Evolutionary conservation across 805 yeast genomes (phyloP), one percentile per base, ranked within the genome.

Genomic region (Saccharomycopsis capsularis): DNA sequence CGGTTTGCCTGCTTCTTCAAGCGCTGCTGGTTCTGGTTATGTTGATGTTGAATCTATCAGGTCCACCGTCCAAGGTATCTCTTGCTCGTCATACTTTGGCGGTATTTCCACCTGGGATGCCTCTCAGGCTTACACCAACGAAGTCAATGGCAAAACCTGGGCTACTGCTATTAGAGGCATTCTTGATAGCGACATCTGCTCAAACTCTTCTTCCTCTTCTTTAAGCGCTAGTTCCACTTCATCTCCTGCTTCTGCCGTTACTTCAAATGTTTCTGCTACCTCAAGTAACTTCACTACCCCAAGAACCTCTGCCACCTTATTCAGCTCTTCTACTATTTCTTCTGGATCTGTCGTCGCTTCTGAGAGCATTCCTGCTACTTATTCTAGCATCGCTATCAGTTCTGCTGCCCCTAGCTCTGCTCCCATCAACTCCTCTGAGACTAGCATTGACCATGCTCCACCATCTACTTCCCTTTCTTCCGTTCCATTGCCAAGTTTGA

Each of bases 91-190:
- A 1, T 62, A 67, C 55, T 85, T 89, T 61, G 96, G 95, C 46
- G 98, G 98, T 55, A 74, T 90, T 59, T 78, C 83, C 74, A 68
- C 89, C 53, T 90, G 98, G 97, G 95, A 88, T 65, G 95, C 95
- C 13, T 80, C 89, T 38, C 84, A 82, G 59, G 90, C 81, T 39
- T 76, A 72, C 57, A 57, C 36, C 7, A 52, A 52, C 32, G n/a
- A 18, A 16, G 42, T 40, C 16, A 61, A 58, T 32, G 52, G 52
- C 23, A 45, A 25, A 5, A 50, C 42, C 29, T 53, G 35, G 41
- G 54, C 51, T 25, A 36, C 37, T 15, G 38, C 36, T 15, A 16
- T 48, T 21, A 52, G 41, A 41, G 44, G 27, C 13, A 36, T 46
- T 22, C 45, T 52, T 53, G 63, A 60, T 58, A 42, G 72, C 63